These are phyloP conservation scores for Nicotiana undulata DNA, from an alignment of 257 asterid genomes.

Conservation along the genomic window DNA sequence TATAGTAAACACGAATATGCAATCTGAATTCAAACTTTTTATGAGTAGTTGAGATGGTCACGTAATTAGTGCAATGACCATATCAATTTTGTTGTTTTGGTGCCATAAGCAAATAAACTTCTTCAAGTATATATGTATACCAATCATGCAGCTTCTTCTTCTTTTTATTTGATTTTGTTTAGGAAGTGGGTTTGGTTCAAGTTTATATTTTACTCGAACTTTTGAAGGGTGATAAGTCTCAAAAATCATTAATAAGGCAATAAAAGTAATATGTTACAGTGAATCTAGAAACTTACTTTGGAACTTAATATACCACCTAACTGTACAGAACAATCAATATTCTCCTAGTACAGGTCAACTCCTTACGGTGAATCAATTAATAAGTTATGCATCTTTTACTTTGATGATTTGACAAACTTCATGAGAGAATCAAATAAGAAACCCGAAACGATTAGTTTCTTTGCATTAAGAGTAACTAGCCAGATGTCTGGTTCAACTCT, in stretches of 20 bases:
- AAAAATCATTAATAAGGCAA: neutral
- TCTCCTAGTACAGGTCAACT: no score
- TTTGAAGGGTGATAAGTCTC: neutral
- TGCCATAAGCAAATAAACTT: neutral
- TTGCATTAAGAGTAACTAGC: no score
- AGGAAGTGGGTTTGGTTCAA: neutral
- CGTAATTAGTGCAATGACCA: neutral
- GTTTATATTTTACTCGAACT: neutral
- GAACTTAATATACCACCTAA: neutral
- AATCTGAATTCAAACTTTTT: neutral
- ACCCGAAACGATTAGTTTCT: no score
- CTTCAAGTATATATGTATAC: neutral
- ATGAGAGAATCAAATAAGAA: no score
- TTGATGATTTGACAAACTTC: no score
- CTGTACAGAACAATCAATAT: neutral
- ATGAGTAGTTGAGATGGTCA: neutral
- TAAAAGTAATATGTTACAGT: neutral
- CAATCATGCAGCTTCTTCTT: neutral
- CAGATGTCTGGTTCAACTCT: no score
- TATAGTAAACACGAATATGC: neutral
- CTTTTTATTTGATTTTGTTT: neutral
- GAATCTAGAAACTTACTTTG: neutral
- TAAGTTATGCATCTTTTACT: no score
- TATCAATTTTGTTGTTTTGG: neutral
- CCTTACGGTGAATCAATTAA: no score